Base-by-base conservation (phyloP, 225 moss, liverwort and hornwort genomes). In the Pseudoscleropodium purum region DNA sequence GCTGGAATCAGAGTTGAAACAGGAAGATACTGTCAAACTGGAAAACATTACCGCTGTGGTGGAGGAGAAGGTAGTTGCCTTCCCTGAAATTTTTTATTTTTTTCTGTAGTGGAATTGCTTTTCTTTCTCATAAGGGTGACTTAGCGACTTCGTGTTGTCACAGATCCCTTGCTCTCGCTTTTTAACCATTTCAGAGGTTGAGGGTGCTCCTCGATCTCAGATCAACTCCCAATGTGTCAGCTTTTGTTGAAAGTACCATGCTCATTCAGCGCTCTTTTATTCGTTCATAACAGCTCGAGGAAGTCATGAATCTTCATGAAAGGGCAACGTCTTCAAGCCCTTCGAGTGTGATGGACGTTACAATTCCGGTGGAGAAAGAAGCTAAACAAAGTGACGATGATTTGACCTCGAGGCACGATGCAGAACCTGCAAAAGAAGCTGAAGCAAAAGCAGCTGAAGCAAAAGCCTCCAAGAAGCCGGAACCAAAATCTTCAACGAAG, bases 401-500 rank as follows among this genome's bases (percentile, higher is more conserved):
- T 76, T 76, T 56, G 83, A 87, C 63, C 80, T 88, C 88, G 62
- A 93, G 78, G 89, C 92, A 61, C 76, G 94, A 92, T 37, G 87
- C 63, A n/a, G 93, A 94, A 43, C 16, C 86, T 56, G 9, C 76
- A 54, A 95, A 93, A 85, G 94, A 94, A 90, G 57, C n/a, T 69
- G 88, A 88, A 60, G 60, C 37, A 15, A 88, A 88, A 84, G 54
- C 73, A 66, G 18, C 10, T 61, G 88, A 88, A 51, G 62, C 62
- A 6, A 88, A 88, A 84, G 56, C 85, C 60, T 70, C 74, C 34
- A 96, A 95, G 90, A 96, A 94, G 80, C 83, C 90, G 45, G 98
- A 99, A 79, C 89, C 96, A 33, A 97, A 96, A 88, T 92, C 95
- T 33, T 96, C 96, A 61, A 97, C 95, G 80, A 99, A 99, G 91